Conservation (phyloP, 768 basidiomycete species). For the Rhodosporidiobolus odoratus region DNA sequence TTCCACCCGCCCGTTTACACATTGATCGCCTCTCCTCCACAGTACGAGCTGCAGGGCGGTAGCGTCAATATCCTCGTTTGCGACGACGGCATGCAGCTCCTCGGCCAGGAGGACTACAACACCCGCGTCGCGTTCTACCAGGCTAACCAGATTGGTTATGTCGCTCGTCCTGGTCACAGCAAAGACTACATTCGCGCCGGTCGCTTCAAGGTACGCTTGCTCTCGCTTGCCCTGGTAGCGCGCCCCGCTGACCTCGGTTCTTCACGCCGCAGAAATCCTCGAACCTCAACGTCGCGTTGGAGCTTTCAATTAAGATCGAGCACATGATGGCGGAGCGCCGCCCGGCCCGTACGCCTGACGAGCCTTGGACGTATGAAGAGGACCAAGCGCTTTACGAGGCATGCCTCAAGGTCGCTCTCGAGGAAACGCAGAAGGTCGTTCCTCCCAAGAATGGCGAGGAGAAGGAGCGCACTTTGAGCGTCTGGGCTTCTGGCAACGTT, state of each 20-base stretch:
- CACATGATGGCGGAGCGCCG: conserved; percentile 49
- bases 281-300: conserved; percentile 66
- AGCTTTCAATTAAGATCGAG: conserved; percentile 60
- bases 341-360: conserved; percentile 43
- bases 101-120: conserved; percentile 59
- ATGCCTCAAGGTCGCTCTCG: conserved; percentile 66
- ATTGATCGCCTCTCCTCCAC: too few species aligned
- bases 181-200: conserved; percentile 72
- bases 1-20: too few species aligned
- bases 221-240: not conserved
- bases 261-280: conserved; percentile 80
- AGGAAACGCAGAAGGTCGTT: conserved; percentile 54
- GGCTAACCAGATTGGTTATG: conserved; percentile 68
- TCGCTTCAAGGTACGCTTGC: conserved; percentile 44
- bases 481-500: too few species aligned
- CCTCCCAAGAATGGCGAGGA: too few species aligned
- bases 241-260: conserved; percentile 47
- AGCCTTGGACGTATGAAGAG: conserved; percentile 62
- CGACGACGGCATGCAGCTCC: conserved; percentile 73
- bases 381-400: conserved; percentile 62
- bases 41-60: conserved; percentile 53
- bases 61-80: conserved; percentile 71
- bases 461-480: too few species aligned
- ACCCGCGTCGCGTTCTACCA: conserved; percentile 68
- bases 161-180: conserved; percentile 70